These are phyloP conservation scores for Closterium sp. DNA, from an alignment of 139 green algal species.

Conservation along the genomic window DNA sequence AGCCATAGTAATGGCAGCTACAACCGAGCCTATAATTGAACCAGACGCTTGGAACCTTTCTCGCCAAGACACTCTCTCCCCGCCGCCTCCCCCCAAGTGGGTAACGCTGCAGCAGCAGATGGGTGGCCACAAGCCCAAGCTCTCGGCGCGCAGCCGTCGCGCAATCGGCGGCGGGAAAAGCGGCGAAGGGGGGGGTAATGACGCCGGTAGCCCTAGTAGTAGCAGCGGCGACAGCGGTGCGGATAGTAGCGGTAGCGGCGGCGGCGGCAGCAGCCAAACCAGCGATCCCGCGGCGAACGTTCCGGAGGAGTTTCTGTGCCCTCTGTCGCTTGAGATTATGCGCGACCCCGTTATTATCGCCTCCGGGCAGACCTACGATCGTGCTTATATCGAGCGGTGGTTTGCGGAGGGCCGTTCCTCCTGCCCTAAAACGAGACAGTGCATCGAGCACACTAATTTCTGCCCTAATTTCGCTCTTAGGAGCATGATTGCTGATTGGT, in stretches of 20 bases:
- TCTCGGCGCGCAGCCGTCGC: not conserved
- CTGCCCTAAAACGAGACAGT: conserved; percentile 11
- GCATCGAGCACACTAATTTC: conserved; percentile 1
- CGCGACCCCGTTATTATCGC: not conserved
- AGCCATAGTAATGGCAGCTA: not conserved
- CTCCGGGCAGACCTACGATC: not conserved
- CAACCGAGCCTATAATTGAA: not conserved
- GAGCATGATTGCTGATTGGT: not conserved
- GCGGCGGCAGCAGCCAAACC: not conserved
- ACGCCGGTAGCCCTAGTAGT: not conserved
- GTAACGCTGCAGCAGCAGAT: not conserved
- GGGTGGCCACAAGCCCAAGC: not conserved
- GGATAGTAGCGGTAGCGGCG: not conserved
- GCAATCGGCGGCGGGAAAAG: not conserved
- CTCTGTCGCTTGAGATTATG: conserved; percentile 3
- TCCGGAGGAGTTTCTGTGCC: conserved; percentile 5
- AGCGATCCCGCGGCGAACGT: not conserved
- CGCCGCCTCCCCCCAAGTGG: not conserved
- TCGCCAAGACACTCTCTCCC: not conserved
- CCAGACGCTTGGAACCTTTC: not conserved
- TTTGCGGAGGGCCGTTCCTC: not conserved
- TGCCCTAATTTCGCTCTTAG: not conserved
- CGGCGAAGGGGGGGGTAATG: not conserved
- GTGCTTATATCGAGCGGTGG: not conserved
- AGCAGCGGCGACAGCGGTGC: not conserved